Evolutionary conservation across 2,329 filamentous ascomycete species (phyloP).

Genomic region (Diaporthe nobilis): DNA sequence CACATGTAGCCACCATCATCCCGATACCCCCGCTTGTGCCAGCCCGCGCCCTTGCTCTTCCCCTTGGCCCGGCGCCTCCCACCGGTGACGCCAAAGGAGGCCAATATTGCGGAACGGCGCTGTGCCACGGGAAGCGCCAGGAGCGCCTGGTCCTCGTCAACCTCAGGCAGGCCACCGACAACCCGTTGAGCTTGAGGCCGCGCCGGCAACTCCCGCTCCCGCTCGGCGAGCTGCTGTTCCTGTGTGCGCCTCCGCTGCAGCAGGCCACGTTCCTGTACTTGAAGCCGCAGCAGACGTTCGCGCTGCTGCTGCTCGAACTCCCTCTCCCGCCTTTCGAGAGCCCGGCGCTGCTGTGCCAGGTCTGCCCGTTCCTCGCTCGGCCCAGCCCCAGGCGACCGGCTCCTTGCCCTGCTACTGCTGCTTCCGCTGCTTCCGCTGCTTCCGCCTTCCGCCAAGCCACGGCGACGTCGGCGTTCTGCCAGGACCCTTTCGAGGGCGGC

Average conservation of each 20-base stretch:
- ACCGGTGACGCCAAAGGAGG: conserved; percentile 10
- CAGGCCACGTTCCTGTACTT: not conserved
- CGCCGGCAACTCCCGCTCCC: not conserved
- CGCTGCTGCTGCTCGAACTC: not conserved
- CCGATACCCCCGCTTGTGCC: conserved; percentile 3
- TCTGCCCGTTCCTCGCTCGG: not conserved
- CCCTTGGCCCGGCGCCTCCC: not conserved
- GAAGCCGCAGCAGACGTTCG: not conserved
- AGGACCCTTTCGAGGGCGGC: not conserved
- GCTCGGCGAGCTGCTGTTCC: not conserved
- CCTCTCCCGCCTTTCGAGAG: not conserved
- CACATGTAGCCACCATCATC: not conserved
- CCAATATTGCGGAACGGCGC: not conserved
- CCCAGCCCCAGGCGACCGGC: not conserved
- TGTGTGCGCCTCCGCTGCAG: not conserved
- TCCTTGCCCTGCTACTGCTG: not conserved
- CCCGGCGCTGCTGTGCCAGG: not conserved
- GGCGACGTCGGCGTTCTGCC: conserved; percentile 13
- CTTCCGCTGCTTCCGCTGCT: not conserved
- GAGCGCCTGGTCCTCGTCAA: not conserved
- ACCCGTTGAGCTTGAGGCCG: not conserved
- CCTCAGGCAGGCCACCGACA: not conserved
- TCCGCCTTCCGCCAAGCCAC: not conserved
- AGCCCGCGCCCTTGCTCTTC: not conserved
- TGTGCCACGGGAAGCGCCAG: not conserved